Evolutionary conservation across 768 basidiomycete species (phyloP).

Genomic region (Pleurotus tuber-regium): DNA sequence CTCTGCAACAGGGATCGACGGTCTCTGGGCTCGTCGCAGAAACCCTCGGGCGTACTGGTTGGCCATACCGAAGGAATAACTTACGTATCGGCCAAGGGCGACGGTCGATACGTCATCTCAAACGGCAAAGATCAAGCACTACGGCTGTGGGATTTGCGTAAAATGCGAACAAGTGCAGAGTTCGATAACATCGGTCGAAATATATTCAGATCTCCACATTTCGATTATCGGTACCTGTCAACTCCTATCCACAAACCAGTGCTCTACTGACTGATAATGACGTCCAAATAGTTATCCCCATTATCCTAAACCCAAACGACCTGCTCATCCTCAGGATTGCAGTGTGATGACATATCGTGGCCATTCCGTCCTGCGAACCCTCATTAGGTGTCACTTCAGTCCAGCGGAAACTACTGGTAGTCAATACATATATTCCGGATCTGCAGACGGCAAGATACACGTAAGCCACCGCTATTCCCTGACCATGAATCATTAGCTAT

Average conservation of each 20-base stretch:
- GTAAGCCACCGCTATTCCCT: constrained; percentile 37
- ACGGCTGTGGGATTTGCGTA: constrained; percentile 91
- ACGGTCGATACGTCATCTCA: constrained; percentile 92
- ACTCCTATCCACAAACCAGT: not conserved
- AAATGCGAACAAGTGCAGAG: constrained; percentile 78
- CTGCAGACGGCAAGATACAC: constrained; percentile 82
- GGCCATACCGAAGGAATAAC: constrained; percentile 97
- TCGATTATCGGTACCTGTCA: constrained; percentile 76
- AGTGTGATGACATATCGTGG: constrained; percentile 96
- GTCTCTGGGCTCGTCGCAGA: constrained; percentile 51
- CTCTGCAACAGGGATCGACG: constrained; percentile 48
- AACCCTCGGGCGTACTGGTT: constrained; percentile 89
- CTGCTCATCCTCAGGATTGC: constrained; percentile 83
- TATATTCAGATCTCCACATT: constrained; percentile 56
- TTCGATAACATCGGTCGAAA: constrained; percentile 51
- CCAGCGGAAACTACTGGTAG: constrained; percentile 89
- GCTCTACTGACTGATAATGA: not conserved
- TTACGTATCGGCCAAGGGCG: constrained; percentile 92
- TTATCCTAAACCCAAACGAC: constrained; percentile 61
- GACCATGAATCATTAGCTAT: constrained; percentile 5
- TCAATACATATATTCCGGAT: constrained; percentile 94
- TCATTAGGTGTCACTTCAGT: constrained; percentile 96
- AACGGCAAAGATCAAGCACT: constrained; percentile 96
- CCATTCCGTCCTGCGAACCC: constrained; percentile 83
- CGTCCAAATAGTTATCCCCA: constrained; percentile 62